phyloP scores from a whole-genome alignment of 495 filamentous ascomycete genomes.

The Massariosphaeria phaeospora region DNA sequence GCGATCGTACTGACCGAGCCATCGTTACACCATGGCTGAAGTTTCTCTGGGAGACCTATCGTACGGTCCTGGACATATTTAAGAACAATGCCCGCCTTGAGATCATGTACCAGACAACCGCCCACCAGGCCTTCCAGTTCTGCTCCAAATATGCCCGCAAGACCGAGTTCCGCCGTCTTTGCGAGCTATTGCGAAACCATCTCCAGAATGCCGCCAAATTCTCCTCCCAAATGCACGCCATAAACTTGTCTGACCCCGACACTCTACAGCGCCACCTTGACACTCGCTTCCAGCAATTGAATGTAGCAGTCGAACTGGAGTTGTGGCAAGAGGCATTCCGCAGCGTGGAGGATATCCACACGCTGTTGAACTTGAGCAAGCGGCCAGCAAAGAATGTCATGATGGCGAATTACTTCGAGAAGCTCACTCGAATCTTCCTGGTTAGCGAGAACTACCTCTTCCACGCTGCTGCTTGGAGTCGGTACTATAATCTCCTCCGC shows the following conservation, averaged over 20 bases:
- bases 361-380: constrained; percentile 97
- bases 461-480: constrained; percentile 94
- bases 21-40: constrained; percentile 99
- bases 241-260: constrained; percentile 96
- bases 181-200: constrained; percentile 96
- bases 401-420: constrained; percentile 99
- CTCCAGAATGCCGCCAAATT: constrained; percentile 99
- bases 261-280: constrained; percentile 95
- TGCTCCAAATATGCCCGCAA: constrained; percentile 97
- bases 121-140: constrained; percentile 96
- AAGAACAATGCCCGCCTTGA: constrained; percentile 98
- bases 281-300: constrained; percentile 96
- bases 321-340: constrained; percentile 99
- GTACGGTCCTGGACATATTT: constrained; percentile 94
- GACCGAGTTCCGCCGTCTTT: constrained; percentile 97
- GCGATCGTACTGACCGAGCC: constrained; percentile 92
- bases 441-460: constrained; percentile 99
- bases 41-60: constrained; percentile 99
- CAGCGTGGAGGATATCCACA: constrained; percentile 98
- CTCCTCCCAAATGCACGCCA: constrained; percentile 97
- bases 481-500: constrained; percentile 94
- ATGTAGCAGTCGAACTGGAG: constrained; percentile 95
- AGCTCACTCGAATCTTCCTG: constrained; percentile 94
- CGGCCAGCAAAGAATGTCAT: constrained; percentile 98
- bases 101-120: constrained; percentile 96